phyloP scores from a whole-genome alignment of 352 stramenopile species.

The Phytopythium montanum region DNA sequence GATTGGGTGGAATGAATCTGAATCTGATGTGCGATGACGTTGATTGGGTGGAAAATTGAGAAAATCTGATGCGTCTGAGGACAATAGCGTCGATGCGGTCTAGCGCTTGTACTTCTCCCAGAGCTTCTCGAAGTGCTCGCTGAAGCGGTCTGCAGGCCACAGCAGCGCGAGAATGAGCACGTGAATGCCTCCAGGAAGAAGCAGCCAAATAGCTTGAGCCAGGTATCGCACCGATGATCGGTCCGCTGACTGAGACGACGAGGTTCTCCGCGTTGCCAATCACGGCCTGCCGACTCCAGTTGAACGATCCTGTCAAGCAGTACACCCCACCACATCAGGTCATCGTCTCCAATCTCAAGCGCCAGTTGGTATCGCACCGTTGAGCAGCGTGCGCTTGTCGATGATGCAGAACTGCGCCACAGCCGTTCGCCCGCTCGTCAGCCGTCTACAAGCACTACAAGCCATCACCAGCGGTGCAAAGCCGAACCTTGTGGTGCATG shows the following conservation, averaged over 20 bases:
- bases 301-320: conserved; percentile 46
- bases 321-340: background rate
- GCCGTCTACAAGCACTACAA: background rate
- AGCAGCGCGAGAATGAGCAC: too few relatives aligned
- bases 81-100: background rate
- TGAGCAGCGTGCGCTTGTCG: conserved; percentile 53
- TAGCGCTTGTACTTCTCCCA: conserved; percentile 53
- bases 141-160: conserved; percentile 34
- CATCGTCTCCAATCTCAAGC: too few relatives aligned
- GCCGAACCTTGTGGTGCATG: conserved; percentile 76
- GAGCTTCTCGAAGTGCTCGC: conserved; percentile 59
- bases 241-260: conserved; percentile 43
- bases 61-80: background rate
- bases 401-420: conserved; percentile 58
- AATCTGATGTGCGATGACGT: background rate
- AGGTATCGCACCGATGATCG: conserved; percentile 44
- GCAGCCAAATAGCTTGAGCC: too few relatives aligned
- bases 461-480: background rate
- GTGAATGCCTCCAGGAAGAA: too few relatives aligned
- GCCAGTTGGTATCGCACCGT: conserved; percentile 23
- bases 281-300: conserved; percentile 69
- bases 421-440: background rate
- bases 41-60: conserved; percentile 20
- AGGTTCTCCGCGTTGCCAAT: conserved; percentile 65
- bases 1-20: conserved; percentile 23